These are phyloP conservation scores for Triticum urartu DNA, from an alignment of 176 grass and related monocot species.

Conservation along the genomic window DNA sequence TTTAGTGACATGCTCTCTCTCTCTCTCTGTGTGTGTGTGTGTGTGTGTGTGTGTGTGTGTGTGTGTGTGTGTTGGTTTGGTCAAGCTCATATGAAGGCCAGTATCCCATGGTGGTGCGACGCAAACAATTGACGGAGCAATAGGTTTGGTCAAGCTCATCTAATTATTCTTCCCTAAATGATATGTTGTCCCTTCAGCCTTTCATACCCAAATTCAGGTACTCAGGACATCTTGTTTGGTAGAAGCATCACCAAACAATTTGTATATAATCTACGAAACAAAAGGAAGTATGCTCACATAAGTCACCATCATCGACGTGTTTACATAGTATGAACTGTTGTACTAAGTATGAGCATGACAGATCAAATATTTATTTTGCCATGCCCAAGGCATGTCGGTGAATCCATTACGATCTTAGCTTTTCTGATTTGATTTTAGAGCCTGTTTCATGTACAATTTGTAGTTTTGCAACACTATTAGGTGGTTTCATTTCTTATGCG, in stretches of 20 bases:
- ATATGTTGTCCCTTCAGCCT: background rate
- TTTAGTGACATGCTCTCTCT: too few species aligned
- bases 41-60: too few species aligned
- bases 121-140: background rate
- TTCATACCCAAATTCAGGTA: background rate
- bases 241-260: background rate
- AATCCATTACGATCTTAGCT: background rate
- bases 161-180: background rate
- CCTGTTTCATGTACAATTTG: background rate
- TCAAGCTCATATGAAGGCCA: too few species aligned
- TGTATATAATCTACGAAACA: background rate
- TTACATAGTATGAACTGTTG: background rate
- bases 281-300: background rate
- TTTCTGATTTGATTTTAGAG: background rate
- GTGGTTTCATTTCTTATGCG: background rate
- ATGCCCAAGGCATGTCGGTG: background rate
- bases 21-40: too few species aligned
- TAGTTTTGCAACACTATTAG: background rate
- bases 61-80: too few species aligned
- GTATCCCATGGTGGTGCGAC: too few species aligned
- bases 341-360: background rate
- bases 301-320: background rate
- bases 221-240: background rate
- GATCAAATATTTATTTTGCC: background rate
- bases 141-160: conserved; percentile 45